Conservation (phyloP, 2,329 filamentous ascomycete genomes). For the Colletotrichum sansevieriae region DNA sequence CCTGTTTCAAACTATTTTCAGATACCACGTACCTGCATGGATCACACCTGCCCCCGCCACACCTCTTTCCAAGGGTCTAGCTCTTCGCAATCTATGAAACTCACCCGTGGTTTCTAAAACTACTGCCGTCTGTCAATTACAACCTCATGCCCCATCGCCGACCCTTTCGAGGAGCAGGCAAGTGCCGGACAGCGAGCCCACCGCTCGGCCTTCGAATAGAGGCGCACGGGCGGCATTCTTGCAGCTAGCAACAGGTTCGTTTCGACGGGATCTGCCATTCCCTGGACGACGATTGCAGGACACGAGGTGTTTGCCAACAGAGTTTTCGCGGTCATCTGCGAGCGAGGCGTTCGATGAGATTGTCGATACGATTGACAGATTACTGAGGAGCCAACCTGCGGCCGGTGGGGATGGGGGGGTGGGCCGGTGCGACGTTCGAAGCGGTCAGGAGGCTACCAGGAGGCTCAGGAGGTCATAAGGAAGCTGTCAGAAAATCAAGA, state of each 20-base stretch:
- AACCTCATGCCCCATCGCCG: not conserved
- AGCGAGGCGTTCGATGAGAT: not conserved
- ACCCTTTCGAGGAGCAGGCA: not conserved
- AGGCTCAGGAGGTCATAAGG: not conserved
- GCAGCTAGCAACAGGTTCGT: not conserved
- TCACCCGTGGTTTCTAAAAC: slow-evolving; percentile 13
- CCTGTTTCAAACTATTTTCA: slow-evolving; percentile 35
- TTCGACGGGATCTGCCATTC: slow-evolving; percentile 4
- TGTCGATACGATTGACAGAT: not conserved
- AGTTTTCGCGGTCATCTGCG: slow-evolving; percentile 12
- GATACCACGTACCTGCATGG: slow-evolving; percentile 20
- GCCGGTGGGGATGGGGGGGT: no score
- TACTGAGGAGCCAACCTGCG: not conserved
- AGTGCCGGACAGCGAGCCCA: slow-evolving; percentile 16
- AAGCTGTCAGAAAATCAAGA: not conserved
- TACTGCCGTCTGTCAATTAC: slow-evolving; percentile 5
- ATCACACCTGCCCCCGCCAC: slow-evolving; percentile 1
- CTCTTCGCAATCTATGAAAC: slow-evolving; percentile 25
- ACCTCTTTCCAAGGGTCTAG: slow-evolving; percentile 1
- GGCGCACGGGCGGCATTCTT: slow-evolving; percentile 20
- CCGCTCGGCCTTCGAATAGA: slow-evolving; percentile 17
- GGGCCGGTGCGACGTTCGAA: not conserved
- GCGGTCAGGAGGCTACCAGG: not conserved
- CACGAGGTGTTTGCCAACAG: not conserved
- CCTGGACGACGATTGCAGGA: not conserved